A percentile compares a stretch with the other conserved stretches of the same genome.
Evolutionary conservation across 1,284 basidiomycete species (phyloP).

Genomic region (Marasmius fiardii): DNA sequence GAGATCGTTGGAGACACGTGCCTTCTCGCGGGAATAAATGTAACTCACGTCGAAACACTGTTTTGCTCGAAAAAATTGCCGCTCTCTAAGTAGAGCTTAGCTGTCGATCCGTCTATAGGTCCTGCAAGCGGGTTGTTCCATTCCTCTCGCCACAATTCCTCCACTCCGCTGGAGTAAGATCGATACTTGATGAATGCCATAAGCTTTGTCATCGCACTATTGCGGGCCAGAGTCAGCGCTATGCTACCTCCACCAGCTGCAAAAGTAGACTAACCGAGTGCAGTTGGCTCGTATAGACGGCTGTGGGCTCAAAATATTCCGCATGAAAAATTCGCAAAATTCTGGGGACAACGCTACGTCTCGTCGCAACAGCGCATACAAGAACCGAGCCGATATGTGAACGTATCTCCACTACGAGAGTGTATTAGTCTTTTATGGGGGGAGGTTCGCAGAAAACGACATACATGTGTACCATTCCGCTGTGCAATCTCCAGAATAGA

Average conservation of each 20-base stretch:
- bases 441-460: conserved; percentile 24
- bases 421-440: conserved; percentile 8
- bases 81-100: conserved; percentile 41
- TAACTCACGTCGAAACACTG: conserved; percentile 26
- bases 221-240: conserved; percentile 12
- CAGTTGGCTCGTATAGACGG: conserved; percentile 74
- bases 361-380: conserved; percentile 72
- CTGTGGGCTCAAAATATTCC: conserved; percentile 75
- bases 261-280: conserved; percentile 50
- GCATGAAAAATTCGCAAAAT: conserved; percentile 68
- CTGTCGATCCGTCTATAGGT: conserved; percentile 49
- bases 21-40: conserved; percentile 17
- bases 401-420: conserved; percentile 82
- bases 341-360: conserved; percentile 67
- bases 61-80: conserved; percentile 37
- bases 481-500: conserved; percentile 68
- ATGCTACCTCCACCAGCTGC: conserved; percentile 4
- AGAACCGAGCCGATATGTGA: conserved; percentile 73
- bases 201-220: conserved; percentile 72
- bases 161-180: conserved; percentile 66
- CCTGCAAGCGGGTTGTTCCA: conserved; percentile 74
- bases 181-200: conserved; percentile 83
- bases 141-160: conserved; percentile 79
- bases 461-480: conserved; percentile 68
- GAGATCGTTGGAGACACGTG: conserved; percentile 16